Conservation (phyloP, 164 flowering plant genomes). For the Buxus sempervirens region DNA sequence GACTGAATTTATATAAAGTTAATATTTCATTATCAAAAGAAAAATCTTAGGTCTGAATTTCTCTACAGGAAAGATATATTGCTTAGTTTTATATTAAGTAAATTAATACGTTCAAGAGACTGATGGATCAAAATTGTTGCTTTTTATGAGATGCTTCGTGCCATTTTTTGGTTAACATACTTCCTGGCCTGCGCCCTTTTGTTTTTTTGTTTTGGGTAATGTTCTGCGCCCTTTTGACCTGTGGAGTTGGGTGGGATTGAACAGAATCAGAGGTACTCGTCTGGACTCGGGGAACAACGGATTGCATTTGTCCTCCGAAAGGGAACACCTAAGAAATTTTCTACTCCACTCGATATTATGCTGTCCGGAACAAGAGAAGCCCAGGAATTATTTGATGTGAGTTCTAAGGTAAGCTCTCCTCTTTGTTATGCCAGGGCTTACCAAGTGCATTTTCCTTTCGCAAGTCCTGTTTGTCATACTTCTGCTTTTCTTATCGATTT, state of each 20-base stretch:
- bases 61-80: too few species aligned
- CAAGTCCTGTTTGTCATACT: not conserved
- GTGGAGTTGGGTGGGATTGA: not conserved
- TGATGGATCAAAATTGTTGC: conserved; percentile 7
- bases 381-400: conserved; percentile 1
- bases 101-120: not conserved
- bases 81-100: not conserved
- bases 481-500: not conserved
- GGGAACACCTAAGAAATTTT: not conserved
- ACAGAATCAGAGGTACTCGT: not conserved
- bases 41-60: too few species aligned
- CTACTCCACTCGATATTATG: not conserved
- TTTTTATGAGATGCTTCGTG: not conserved
- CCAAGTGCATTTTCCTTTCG: not conserved
- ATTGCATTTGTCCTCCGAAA: not conserved
- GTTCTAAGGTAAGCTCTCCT: not conserved
- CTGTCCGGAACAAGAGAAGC: not conserved
- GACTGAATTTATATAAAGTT: too few species aligned
- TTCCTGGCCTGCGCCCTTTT: not conserved
- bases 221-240: not conserved
- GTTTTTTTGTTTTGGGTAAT: not conserved
- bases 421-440: not conserved
- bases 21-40: too few species aligned
- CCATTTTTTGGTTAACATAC: not conserved
- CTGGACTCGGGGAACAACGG: not conserved